Percentiles rank a stretch among this genome's conserved stretches.
phyloP scores from a whole-genome alignment of 768 basidiomycete genomes.

The Calocera viscosa region DNA sequence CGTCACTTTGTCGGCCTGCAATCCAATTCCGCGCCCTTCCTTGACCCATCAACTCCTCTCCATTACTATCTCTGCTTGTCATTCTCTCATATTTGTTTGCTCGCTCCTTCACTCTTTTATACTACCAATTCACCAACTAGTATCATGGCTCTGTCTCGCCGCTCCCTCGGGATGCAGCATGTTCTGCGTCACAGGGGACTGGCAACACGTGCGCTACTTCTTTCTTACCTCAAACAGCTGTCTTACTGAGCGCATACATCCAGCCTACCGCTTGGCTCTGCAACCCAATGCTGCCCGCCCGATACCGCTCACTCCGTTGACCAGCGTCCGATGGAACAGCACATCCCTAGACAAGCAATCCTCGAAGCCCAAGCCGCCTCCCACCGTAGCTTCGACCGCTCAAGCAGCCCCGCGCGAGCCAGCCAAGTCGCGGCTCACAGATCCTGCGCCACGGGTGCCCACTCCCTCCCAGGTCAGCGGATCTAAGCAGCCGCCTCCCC shows the following conservation, averaged over 20 bases:
- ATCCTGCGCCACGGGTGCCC: not conserved
- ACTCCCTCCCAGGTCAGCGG: not conserved
- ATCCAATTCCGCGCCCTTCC: not conserved
- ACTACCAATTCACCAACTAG: not conserved
- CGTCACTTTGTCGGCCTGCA: not conserved
- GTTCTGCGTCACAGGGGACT: not conserved
- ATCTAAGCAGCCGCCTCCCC: not conserved
- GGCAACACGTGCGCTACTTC: slow-evolving; percentile 1
- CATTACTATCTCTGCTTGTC: not conserved
- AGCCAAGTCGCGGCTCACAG: not conserved
- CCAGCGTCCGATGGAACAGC: not conserved
- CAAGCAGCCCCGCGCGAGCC: not conserved
- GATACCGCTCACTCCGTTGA: not conserved
- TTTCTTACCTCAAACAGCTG: not conserved
- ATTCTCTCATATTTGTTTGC: not conserved
- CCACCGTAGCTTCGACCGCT: not conserved
- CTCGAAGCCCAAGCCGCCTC: not conserved
- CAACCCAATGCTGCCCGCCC: not conserved
- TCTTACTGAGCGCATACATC: not conserved
- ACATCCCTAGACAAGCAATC: slow-evolving; percentile 1
- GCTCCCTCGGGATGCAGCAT: not conserved
- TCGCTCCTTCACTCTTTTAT: not conserved
- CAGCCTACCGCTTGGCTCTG: not conserved
- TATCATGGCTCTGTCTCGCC: not conserved
- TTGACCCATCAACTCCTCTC: not conserved